Base-by-base conservation (phyloP, 1,284 basidiomycete genomes). In the Schizopora paradoxa region DNA sequence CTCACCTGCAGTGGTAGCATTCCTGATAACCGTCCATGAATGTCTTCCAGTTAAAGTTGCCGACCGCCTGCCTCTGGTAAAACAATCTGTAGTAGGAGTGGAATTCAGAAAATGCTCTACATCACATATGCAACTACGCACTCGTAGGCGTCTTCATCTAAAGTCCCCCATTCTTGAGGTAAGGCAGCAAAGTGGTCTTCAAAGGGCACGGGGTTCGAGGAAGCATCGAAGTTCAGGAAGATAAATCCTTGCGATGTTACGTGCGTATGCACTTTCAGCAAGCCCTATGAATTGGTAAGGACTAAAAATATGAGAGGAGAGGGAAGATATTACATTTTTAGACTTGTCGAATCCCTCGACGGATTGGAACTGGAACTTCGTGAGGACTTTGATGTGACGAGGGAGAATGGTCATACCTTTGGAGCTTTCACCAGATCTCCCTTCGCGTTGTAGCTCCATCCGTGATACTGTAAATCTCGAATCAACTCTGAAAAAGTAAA, bases 21-120 rank as follows among this genome's bases (percentile, higher is more conserved):
- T 58, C 57, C 45, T 60, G 55, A 43, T 59, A 60, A 13, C 57
- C 57, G 41, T 60, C 58, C 53, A 58, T 57, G 2, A 59, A 41
- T 1, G 58, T 51, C 38, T 54, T 54, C 52, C 52, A 54, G 41
- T 54, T 54, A 27, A 43, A 49, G 36, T 43, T 33, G 25, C 52
- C 52, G 22, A 31, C 38, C 8, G 45, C 40, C 26, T 51, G 45
- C 45, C 49, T 44, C 14, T 31, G 39, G 29, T 51, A 51, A n/a
- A 36, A 36, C 22, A 39, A 47, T 26, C 49, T 51, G 22, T 32
- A 14, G 26, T 6, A 18, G 5, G 13, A 14, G 22, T 29, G 19
- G n/a, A n/a, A n/a, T 13, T 8, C 38, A 18, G 19, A 26, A 31
- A 2, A 37, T 8, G 26, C 16, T 26, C 16, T 28, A 18, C 33